Percentiles rank a stretch among this genome's conserved stretches.
Conservation (phyloP, 75 land plant genomes). For the Adiantum capillusveneris region DNA sequence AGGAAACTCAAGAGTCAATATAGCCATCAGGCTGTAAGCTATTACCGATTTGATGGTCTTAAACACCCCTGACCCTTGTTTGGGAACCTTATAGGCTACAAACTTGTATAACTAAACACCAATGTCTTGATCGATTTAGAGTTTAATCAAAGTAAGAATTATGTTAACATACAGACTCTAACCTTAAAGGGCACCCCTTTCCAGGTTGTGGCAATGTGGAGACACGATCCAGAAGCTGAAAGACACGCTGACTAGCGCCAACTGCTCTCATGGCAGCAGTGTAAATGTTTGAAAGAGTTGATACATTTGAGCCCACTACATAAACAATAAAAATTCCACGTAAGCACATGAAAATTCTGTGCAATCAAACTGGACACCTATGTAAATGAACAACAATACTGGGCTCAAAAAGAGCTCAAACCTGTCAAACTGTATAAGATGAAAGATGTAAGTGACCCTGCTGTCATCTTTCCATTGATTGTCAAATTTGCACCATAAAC, state of each 20-base stretch:
- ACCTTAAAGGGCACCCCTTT: constrained; percentile 68
- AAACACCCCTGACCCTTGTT: too few relatives aligned
- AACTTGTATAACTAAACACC: too few relatives aligned
- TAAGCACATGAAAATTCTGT: too few relatives aligned
- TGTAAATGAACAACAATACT: neutral
- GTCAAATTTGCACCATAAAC: constrained; percentile 92
- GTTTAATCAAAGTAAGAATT: too few relatives aligned
- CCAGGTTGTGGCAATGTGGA: constrained; percentile 78
- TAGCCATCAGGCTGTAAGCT: too few relatives aligned
- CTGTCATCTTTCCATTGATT: constrained; percentile 67
- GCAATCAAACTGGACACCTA: neutral
- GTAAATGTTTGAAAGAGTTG: constrained; percentile 82
- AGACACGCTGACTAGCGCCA: constrained; percentile 96
- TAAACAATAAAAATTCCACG: neutral
- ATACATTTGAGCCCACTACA: constrained; percentile 68
- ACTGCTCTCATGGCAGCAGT: constrained; percentile 96
- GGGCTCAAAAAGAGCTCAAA: neutral
- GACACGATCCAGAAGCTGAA: constrained; percentile 90
- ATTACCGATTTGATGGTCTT: too few relatives aligned
- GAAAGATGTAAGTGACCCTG: constrained; percentile 92
- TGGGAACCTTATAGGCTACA: too few relatives aligned
- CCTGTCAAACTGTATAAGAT: constrained; percentile 98
- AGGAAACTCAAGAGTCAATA: too few relatives aligned
- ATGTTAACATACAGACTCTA: constrained; percentile 12
- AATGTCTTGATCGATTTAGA: too few relatives aligned